Conservation (phyloP, 1,284 basidiomycete genomes). For the Ustilago nuda region DNA sequence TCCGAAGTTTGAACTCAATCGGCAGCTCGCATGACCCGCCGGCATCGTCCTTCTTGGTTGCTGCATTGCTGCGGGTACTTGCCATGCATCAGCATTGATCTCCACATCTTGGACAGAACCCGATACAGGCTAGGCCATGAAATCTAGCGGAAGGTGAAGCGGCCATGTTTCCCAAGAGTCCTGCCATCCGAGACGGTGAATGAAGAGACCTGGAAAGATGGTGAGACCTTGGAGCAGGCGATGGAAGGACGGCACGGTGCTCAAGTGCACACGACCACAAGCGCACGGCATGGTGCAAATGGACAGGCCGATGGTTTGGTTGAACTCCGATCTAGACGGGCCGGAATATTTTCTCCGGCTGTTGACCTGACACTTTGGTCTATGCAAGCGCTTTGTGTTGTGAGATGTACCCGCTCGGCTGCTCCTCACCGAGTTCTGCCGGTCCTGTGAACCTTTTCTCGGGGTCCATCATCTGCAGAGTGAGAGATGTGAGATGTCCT, state of each 20-base stretch:
- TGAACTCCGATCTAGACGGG: conserved; percentile 6
- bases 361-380: not conserved
- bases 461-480: not conserved
- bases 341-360: not conserved
- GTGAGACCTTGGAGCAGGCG: no score
- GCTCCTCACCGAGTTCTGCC: conserved; percentile 2
- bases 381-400: not conserved
- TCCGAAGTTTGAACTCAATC: not conserved
- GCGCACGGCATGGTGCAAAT: not conserved
- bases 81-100: no score
- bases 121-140: no score
- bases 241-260: not conserved
- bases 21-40: not conserved
- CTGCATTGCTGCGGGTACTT: no score
- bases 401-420: not conserved
- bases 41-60: not conserved
- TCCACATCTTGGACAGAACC: no score
- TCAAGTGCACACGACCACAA: not conserved
- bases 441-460: not conserved
- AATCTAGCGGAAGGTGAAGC: no score
- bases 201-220: not conserved
- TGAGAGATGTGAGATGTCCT: not conserved
- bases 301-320: not conserved
- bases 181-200: no score
- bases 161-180: no score